Evolutionary conservation across 2,329 filamentous ascomycete genomes (phyloP), one percentile per base, ranked within the genome.

Genomic region (Neodidymelliopsis sp.): DNA sequence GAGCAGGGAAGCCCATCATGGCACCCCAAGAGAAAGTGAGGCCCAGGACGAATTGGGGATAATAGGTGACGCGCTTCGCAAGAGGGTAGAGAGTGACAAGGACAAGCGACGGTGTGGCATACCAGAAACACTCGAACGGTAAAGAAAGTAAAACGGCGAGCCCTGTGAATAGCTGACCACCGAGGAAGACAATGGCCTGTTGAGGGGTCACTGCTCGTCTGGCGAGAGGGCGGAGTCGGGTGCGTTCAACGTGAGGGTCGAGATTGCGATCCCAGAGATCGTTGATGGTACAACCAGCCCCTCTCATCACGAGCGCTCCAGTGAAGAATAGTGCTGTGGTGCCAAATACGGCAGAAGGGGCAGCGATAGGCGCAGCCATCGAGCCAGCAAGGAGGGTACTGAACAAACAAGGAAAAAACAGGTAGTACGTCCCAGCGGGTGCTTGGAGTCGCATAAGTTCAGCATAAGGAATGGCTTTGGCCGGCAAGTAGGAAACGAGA

Each of bases 211-310:
- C 77, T 41, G 91, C 91, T 24, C 88, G 82, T 10, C 91, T 84
- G 1, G 91, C 90, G 53, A 96, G 88, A 3, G 91, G 91, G 12
- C 91, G 86, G 23, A 90, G 78, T 11, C 87, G 83, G 5, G 90
- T 95, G 36, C 91, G 83, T 2, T 82, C 75, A 11, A 96, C 91
- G 55, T 91, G 83, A 6, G 88, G 87, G 72, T 96, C 91, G 12
- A 96, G 85, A 61, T 94, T 89, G 44, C 90, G 84, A 72, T 96
- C 91, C 88, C 90, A 92, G 39, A 95, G 84, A 69, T 96, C 91
- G 69, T 96, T 96, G 75, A 95, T 91, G 13, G 88, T 88, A 72
- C 91, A 96, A 40, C 90, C 90, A 15, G 90, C 90, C 37, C 91
- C 89, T 53, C 91, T 88, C 89, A 96, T 94, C 58, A 96, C 82